Conservation (phyloP, 345 rosid species). For the Salix exigua region DNA sequence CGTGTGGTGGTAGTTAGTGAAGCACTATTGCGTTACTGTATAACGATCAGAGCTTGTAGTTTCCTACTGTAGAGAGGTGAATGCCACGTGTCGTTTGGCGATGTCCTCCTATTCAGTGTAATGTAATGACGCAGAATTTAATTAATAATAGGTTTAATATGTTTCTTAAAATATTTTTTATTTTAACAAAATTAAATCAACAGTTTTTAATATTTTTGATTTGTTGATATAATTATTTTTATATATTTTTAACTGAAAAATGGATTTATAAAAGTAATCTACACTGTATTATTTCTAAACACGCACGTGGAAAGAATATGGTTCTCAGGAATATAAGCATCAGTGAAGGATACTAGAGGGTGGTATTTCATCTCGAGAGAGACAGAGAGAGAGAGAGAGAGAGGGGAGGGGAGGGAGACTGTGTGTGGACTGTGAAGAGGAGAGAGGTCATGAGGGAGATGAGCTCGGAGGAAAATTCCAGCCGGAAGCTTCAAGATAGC, state of each 20-base stretch:
- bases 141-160: too few relatives aligned
- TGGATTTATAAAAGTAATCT: too few relatives aligned
- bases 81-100: slow-evolving; percentile 14
- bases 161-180: too few relatives aligned
- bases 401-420: neutral
- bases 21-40: neutral
- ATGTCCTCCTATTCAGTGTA: neutral
- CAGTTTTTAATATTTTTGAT: too few relatives aligned
- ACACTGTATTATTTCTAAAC: too few relatives aligned
- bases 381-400: neutral
- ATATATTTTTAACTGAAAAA: too few relatives aligned
- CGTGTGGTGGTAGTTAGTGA: neutral
- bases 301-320: slow-evolving; percentile 8
- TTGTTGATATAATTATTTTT: too few relatives aligned
- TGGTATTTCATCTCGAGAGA: neutral
- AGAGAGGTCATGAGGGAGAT: slow-evolving; percentile 15
- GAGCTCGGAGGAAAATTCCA: slow-evolving; percentile 5
- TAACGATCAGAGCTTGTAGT: neutral
- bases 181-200: too few relatives aligned
- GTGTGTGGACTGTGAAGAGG: slow-evolving; percentile 1
- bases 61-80: neutral
- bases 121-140: slow-evolving; percentile 2
- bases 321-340: slow-evolving; percentile 21
- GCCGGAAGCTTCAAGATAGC: neutral
- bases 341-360: neutral